Percentiles rank a stretch among this genome's conserved stretches.
These are phyloP conservation scores for Aspergillus awamori DNA, from an alignment of 2,329 filamentous ascomycete species.

Conservation along the genomic window DNA sequence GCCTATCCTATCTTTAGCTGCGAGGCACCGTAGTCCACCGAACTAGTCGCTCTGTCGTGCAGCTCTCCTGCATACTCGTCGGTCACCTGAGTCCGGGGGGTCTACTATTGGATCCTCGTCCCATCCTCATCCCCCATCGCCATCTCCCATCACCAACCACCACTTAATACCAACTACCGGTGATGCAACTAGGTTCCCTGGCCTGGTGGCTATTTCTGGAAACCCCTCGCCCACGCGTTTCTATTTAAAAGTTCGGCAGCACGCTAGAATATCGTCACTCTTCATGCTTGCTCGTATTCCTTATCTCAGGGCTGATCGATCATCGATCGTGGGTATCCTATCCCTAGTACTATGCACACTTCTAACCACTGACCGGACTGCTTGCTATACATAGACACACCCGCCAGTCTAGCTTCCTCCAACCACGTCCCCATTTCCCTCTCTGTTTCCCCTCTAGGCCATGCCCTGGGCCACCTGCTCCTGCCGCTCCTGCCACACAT, in stretches of 20 bases:
- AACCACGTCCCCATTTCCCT: not conserved
- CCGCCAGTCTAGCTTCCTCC: not conserved
- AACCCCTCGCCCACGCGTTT: not conserved
- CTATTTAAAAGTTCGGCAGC: not conserved
- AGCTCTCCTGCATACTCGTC: constrained; percentile 13
- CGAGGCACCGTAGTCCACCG: not conserved
- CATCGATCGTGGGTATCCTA: not conserved
- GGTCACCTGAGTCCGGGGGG: constrained; percentile 15
- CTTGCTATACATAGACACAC: constrained; percentile 12
- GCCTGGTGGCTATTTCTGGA: not conserved
- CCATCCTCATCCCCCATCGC: not conserved
- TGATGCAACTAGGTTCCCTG: not conserved
- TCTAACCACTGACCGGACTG: not conserved
- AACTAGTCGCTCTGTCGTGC: constrained; percentile 6
- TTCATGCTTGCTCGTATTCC: not conserved
- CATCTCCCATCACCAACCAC: no score
- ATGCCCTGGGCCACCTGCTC: constrained; percentile 90
- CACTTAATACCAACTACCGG: not conserved
- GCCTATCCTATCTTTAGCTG: constrained; percentile 11
- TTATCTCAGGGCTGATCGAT: not conserved
- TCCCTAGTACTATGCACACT: not conserved
- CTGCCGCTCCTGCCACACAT: constrained; percentile 93
- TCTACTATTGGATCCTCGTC: not conserved
- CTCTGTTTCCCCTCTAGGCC: constrained; percentile 58
- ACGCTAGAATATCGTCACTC: not conserved